Conservation (phyloP, 2,329 filamentous ascomycete genomes). For the Ophiocordyceps unilateralis region DNA sequence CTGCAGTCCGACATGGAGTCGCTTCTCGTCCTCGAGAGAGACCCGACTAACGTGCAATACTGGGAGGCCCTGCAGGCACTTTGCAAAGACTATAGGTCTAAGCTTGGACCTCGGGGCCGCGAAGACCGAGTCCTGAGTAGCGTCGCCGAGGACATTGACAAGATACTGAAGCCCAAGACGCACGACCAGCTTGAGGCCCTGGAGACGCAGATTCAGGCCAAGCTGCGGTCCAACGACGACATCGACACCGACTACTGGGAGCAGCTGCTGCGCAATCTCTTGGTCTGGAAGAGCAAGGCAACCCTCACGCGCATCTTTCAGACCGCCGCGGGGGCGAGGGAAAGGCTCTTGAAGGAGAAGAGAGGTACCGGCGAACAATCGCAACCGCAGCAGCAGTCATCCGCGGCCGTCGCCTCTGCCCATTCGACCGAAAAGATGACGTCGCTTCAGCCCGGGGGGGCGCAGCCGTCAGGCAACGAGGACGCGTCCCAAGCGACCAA, state of each 20-base stretch:
- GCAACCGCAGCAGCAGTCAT: background rate
- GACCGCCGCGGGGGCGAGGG: conserved; percentile 52
- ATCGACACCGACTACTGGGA: conserved; percentile 98
- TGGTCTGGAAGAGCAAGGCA: conserved; percentile 84
- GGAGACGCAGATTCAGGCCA: conserved; percentile 72
- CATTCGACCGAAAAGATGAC: no score
- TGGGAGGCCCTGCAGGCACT: conserved; percentile 85
- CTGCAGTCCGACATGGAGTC: conserved; percentile 65
- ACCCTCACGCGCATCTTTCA: conserved; percentile 65
- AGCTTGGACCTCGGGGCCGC: conserved; percentile 38
- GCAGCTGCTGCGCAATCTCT: conserved; percentile 66
- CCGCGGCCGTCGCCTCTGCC: no score
- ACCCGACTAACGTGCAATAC: conserved; percentile 63
- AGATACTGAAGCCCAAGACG: conserved; percentile 68
- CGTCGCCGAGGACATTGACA: conserved; percentile 76
- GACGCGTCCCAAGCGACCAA: conserved; percentile 79
- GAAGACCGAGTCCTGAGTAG: conserved; percentile 65
- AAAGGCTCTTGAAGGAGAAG: conserved; percentile 40
- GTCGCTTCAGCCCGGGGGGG: background rate
- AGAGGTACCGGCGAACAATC: background rate
- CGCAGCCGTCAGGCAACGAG: conserved; percentile 34
- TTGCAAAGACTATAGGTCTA: conserved; percentile 57
- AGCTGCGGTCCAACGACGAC: conserved; percentile 73
- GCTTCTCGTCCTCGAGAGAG: conserved; percentile 71
- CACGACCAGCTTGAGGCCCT: conserved; percentile 73